Evolutionary conservation across 768 basidiomycete species (phyloP), one percentile per base, ranked within the genome.

Genomic region (Mycena polygramma): DNA sequence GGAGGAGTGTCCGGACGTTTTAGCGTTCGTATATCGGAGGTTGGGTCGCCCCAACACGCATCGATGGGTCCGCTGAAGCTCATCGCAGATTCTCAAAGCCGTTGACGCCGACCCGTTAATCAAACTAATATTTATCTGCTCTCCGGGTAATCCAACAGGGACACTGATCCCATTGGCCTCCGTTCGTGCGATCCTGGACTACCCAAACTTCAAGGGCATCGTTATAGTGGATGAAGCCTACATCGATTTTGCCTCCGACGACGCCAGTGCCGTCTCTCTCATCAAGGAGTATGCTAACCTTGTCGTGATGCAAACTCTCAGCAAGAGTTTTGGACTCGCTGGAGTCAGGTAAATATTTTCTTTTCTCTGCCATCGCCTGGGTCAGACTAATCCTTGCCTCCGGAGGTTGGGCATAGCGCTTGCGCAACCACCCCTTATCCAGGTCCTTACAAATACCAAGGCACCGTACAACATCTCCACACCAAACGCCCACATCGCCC

Each of bases 141-240:
- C 97, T 1, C 98, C 98, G 4, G 98, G 98, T 2, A 99, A 99
- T 78, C 98, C 98, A 0, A 97, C 96, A 0, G 96, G 96, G 11
- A 98, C 97, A 0, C 80, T 92, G 35, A 90, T 99, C 61, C 87
- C 95, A 0, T 87, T 97, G 30, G 75, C 86, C 13, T 86, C 91
- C 15, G 84, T 99, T 68, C 87, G 89, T 1, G 76, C 86, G 13
- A 80, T 99, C 19, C 83, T 97, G 30, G 91, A 96, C 37, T 94
- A 94, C 79, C 86, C 90, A 11, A 84, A 85, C 0, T 99, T 94
- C 88, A 94, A 91, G 74, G 98, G 98, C 10, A 90, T 99, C 70
- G 91, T 98, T 46, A 87, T 97, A 36, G 91, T 99, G 7, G 98
- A 99, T 77, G 98, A 99, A 79, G 98, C 98, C 0, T 99, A 99